phyloP scores from a whole-genome alignment of 2,329 filamentous ascomycete genomes.

The Lasiodiplodia sp. region DNA sequence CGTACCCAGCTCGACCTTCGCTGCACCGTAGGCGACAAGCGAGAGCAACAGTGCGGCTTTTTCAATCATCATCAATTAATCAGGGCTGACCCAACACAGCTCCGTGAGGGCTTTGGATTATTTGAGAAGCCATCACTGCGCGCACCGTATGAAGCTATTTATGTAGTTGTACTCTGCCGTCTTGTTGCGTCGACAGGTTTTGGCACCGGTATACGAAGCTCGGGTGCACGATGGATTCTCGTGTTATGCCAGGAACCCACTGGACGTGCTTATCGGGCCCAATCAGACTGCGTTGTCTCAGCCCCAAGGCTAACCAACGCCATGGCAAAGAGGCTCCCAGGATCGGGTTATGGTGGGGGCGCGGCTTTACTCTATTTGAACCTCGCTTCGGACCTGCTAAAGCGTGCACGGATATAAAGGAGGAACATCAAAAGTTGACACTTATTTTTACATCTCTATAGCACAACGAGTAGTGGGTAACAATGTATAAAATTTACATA shows the following conservation, averaged over 20 bases:
- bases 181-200: background rate
- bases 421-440: too few species aligned
- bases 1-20: background rate
- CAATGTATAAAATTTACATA: too few species aligned
- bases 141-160: too few species aligned
- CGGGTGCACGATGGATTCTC: background rate
- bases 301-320: background rate
- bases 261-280: background rate
- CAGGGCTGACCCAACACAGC: too few species aligned
- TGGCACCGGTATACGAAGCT: background rate
- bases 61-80: background rate
- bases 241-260: background rate
- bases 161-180: background rate
- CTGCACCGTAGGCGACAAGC: background rate
- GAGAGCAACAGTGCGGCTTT: background rate
- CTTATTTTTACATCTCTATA: too few species aligned
- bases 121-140: background rate
- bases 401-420: too few species aligned
- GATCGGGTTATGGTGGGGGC: too few species aligned
- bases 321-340: background rate
- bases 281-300: background rate
- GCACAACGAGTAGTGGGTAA: too few species aligned
- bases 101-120: background rate
- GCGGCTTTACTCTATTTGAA: too few species aligned
- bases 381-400: too few species aligned